Percentiles rank a stretch among this genome's conserved stretches.
These are phyloP conservation scores for Lecanicillium sp. DNA, from an alignment of 2,329 filamentous ascomycete species.

Conservation along the genomic window DNA sequence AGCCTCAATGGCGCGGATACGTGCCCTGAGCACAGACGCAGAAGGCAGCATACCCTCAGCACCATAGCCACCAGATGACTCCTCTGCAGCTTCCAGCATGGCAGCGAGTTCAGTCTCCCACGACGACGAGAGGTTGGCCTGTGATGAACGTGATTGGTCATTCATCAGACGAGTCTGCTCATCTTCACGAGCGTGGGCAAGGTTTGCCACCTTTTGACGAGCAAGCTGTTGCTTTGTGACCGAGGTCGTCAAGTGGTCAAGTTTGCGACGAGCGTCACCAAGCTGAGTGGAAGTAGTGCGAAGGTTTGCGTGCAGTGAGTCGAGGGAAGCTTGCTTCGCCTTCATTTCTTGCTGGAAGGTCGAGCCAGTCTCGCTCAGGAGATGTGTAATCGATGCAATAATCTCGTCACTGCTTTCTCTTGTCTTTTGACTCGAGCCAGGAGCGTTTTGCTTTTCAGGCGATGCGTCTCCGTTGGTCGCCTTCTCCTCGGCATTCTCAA, in stretches of 20 bases:
- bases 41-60: conserved; percentile 45
- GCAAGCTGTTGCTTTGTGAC: conserved; percentile 58
- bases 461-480: conserved; percentile 31
- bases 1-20: conserved; percentile 60
- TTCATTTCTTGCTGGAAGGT: conserved; percentile 76
- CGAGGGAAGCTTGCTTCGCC: conserved; percentile 75
- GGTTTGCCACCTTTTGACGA: conserved; percentile 68
- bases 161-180: conserved; percentile 47
- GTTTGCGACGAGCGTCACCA: conserved; percentile 64
- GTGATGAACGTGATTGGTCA: conserved; percentile 30
- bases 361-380: conserved; percentile 70
- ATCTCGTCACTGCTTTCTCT: conserved; percentile 74
- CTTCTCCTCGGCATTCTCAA: conserved; percentile 44
- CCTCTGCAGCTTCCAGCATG: conserved; percentile 36
- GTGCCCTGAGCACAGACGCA: conserved; percentile 53
- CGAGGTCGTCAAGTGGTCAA: conserved; percentile 63
- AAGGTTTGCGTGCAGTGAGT: conserved; percentile 72
- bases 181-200: conserved; percentile 65
- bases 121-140: conserved; percentile 36
- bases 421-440: conserved; percentile 45
- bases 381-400: conserved; percentile 71
- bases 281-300: conserved; percentile 73
- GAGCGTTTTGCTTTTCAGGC: conserved; percentile 34
- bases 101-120: conserved; percentile 49
- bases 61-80: conserved; percentile 28